Conservation (phyloP, 805 yeast genomes). For the Saturnispora serradocipensis region DNA sequence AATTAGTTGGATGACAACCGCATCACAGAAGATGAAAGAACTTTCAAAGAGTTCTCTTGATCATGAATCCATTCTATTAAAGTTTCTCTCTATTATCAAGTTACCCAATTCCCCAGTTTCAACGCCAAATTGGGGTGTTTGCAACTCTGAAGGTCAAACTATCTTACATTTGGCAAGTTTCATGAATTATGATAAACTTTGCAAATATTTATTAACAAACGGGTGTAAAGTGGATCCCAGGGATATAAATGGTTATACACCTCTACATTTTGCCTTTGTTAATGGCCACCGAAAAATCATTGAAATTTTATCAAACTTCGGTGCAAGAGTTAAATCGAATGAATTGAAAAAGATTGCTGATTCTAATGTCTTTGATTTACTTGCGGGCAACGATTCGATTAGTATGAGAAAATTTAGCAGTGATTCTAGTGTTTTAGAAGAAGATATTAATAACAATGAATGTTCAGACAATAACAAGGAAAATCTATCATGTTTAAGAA, state of each 20-base stretch:
- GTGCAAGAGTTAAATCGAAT: conserved; percentile 38
- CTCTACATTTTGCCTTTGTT: conserved; percentile 79
- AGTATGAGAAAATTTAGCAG: conserved; percentile 6
- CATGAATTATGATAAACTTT: conserved; percentile 58
- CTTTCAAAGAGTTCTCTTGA: conserved; percentile 35
- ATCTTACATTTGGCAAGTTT: conserved; percentile 78
- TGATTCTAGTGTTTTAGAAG: conserved; percentile 5
- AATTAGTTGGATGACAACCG: conserved; percentile 41
- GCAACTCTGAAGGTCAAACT: conserved; percentile 79
- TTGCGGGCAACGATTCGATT: conserved; percentile 14
- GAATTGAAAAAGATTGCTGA: conserved; percentile 35
- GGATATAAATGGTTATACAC: conserved; percentile 78
- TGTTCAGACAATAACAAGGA: background rate
- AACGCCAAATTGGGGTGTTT: conserved; percentile 69
- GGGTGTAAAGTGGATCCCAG: conserved; percentile 59
- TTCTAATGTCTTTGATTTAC: conserved; percentile 29
- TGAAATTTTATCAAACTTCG: conserved; percentile 46
- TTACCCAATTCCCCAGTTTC: conserved; percentile 51
- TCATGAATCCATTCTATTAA: conserved; percentile 41
- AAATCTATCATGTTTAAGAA: background rate
- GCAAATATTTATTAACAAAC: conserved; percentile 51
- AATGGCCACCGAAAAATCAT: conserved; percentile 64
- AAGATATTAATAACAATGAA: conserved; percentile 5
- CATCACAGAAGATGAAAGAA: conserved; percentile 41
- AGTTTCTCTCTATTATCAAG: conserved; percentile 50